A percentile compares a stretch with the other conserved stretches of the same genome.
phyloP scores from a whole-genome alignment of 1,284 basidiomycete species.

The Pyrrhoderma lamaoense region DNA sequence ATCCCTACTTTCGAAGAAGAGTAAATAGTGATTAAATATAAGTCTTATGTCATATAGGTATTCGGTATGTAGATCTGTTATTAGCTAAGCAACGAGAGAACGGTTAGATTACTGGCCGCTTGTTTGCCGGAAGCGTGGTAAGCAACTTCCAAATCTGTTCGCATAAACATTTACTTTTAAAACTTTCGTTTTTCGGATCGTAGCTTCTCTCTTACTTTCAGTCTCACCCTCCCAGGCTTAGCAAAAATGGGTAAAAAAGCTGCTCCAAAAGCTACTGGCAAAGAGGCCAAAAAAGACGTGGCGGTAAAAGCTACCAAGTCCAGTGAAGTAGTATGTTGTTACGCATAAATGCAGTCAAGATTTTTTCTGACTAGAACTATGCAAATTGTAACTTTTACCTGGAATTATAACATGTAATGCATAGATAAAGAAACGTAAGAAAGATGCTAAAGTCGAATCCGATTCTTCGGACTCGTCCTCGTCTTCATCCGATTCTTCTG shows the following conservation, averaged over 20 bases:
- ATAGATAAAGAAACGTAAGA: not conserved
- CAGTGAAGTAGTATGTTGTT: no score
- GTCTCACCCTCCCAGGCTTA: not conserved
- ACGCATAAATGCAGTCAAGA: not conserved
- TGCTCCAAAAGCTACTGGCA: not conserved
- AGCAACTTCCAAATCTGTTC: no score
- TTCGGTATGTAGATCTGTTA: no score
- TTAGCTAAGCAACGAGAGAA: no score
- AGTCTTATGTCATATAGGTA: no score
- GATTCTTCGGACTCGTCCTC: conserved; percentile 15
- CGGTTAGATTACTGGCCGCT: no score
- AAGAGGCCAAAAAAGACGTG: conserved; percentile 10
- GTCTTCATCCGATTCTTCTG: conserved; percentile 5
- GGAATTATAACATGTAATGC: not conserved
- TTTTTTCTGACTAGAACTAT: not conserved
- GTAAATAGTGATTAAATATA: no score
- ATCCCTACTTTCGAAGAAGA: no score
- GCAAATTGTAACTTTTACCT: not conserved
- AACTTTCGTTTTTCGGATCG: no score
- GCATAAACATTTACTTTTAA: no score
- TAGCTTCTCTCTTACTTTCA: not conserved
- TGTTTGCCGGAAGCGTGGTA: no score
- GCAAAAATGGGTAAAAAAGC: not conserved
- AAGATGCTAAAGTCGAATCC: conserved; percentile 12
- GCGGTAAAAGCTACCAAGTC: conserved; percentile 6